Conservation (phyloP, 805 yeast species). For the Starmerella ratchasimensis region DNA sequence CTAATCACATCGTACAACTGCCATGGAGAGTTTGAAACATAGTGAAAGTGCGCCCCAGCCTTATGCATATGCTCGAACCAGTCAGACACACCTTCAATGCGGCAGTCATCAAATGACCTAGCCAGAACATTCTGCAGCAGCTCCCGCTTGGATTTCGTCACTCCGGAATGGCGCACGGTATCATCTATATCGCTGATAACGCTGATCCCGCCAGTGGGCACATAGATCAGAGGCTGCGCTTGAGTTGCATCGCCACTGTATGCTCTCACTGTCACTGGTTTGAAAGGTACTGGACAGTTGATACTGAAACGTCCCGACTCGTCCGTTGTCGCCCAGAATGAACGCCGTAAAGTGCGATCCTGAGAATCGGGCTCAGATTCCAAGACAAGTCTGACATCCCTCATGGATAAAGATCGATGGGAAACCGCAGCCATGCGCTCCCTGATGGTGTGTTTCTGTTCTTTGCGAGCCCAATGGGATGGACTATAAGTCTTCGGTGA, state of each 20-base stretch:
- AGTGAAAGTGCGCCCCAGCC: conserved; percentile 56
- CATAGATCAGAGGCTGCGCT: conserved; percentile 6
- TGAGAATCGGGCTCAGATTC: conserved; percentile 9
- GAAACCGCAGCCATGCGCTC: conserved; percentile 18
- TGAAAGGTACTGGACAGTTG: conserved; percentile 14
- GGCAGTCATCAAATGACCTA: conserved; percentile 51
- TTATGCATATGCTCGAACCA: conserved; percentile 50
- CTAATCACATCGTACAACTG: conserved; percentile 55
- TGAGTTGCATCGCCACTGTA: conserved; percentile 5
- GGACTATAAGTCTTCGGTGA: conserved; percentile 1
- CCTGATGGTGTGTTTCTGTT: conserved; percentile 12
- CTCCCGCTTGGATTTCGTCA: conserved; percentile 73
- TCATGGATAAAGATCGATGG: conserved; percentile 16
- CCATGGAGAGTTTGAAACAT: conserved; percentile 93
- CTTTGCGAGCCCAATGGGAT: conserved; percentile 8
- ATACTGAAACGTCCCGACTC: conserved; percentile 20
- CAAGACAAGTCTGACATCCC: conserved; percentile 14
- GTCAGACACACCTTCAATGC: conserved; percentile 54
- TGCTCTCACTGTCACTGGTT: conserved; percentile 13
- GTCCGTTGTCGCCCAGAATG: conserved; percentile 18
- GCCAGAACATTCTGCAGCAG: conserved; percentile 67
- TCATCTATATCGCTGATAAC: conserved; percentile 89
- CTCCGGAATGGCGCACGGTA: conserved; percentile 82
- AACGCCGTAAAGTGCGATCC: conserved; percentile 9
- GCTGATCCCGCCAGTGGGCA: conserved; percentile 39